Evolutionary conservation across 257 asterid genomes (phyloP).

Genomic region (Thymus mandschuricus): DNA sequence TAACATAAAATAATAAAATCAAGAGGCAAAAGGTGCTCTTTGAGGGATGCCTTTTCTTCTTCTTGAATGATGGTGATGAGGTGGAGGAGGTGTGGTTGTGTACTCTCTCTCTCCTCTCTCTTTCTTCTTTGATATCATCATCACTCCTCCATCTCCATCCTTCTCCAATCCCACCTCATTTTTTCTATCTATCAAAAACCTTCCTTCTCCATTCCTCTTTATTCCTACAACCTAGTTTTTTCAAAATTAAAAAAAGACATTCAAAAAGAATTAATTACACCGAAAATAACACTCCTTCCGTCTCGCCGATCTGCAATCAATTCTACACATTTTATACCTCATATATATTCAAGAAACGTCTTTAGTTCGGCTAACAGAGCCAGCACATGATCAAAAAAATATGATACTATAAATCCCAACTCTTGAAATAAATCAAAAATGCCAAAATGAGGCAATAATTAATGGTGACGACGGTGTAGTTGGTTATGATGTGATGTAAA

Average conservation of each 20-base stretch:
- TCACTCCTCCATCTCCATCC: constrained; percentile 47
- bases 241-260: not conserved
- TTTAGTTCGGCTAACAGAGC: too few species aligned
- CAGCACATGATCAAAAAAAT: too few species aligned
- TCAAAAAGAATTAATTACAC: too few species aligned
- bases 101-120: constrained; percentile 62
- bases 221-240: constrained; percentile 66
- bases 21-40: constrained; percentile 75
- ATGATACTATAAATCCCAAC: not conserved
- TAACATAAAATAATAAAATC: constrained; percentile 1
- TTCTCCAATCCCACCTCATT: constrained; percentile 52
- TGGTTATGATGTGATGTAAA: constrained; percentile 27
- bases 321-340: too few species aligned
- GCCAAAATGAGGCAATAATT: not conserved
- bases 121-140: constrained; percentile 47
- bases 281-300: too few species aligned
- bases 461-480: constrained; percentile 12
- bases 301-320: too few species aligned
- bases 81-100: constrained; percentile 69
- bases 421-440: not conserved
- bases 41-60: constrained; percentile 93
- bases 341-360: too few species aligned
- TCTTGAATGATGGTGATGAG: constrained; percentile 60
- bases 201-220: constrained; percentile 73
- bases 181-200: constrained; percentile 55